Percentiles rank a stretch among this genome's conserved stretches.
phyloP scores from a whole-genome alignment of 257 asterid genomes.

The Nicotiana benthamiana region DNA sequence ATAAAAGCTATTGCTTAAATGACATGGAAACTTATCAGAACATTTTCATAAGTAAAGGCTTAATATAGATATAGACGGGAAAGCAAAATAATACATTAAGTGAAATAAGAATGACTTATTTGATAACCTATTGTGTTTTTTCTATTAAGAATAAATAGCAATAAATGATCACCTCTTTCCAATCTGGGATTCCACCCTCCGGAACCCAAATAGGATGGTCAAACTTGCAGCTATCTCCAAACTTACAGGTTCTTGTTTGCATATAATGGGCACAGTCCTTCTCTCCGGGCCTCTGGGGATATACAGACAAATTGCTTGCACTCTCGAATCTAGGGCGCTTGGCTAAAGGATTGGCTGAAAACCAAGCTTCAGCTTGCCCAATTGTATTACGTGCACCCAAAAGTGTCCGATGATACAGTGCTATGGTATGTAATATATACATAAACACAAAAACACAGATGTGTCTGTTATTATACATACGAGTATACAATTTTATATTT shows the following conservation, averaged over 20 bases:
- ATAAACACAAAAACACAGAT: conserved; percentile 34
- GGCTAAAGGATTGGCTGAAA: conserved; percentile 71
- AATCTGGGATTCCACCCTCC: conserved; percentile 99
- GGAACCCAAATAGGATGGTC: conserved; percentile 99
- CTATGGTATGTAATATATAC: conserved; percentile 74
- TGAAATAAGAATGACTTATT: conserved; percentile 22
- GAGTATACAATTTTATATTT: conserved; percentile 15
- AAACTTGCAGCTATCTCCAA: conserved; percentile 98
- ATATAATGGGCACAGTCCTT: conserved; percentile 98
- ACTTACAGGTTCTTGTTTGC: conserved; percentile 99
- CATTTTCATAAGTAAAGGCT: not conserved
- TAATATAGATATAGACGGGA: not conserved
- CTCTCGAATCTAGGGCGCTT: conserved; percentile 96
- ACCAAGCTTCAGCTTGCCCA: conserved; percentile 98
- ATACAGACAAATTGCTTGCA: conserved; percentile 85
- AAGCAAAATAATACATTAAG: conserved; percentile 4
- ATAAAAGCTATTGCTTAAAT: not conserved
- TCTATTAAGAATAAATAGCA: conserved; percentile 22
- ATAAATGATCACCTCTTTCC: conserved; percentile 97
- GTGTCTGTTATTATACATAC: conserved; percentile 31
- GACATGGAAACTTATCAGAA: not conserved
- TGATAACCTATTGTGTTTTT: conserved; percentile 18
- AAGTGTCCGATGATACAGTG: conserved; percentile 79
- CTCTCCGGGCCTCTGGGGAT: conserved; percentile 99
- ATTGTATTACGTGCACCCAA: conserved; percentile 71